A percentile compares a stretch with the other conserved stretches of the same genome.
These are phyloP conservation scores for Entamoeba nuttalli DNA, from an alignment of 208 protist genomes.

Conservation along the genomic window DNA sequence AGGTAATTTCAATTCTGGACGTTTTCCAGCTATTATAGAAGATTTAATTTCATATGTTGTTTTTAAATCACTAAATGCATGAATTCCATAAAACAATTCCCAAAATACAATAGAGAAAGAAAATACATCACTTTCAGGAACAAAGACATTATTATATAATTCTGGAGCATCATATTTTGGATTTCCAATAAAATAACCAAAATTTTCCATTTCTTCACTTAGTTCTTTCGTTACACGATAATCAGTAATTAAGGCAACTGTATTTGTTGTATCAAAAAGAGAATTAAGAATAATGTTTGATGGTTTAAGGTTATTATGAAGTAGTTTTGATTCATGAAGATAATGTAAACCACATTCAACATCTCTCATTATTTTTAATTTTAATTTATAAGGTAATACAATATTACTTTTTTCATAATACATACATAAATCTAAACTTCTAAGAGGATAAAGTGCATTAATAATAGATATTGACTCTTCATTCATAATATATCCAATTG, in stretches of 20 bases:
- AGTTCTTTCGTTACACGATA: neutral
- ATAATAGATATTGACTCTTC: neutral
- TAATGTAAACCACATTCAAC: neutral
- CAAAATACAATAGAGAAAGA: neutral
- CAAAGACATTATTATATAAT: neutral
- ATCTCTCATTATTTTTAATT: neutral
- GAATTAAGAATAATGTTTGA: neutral
- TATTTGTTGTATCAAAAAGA: neutral
- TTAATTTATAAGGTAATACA: neutral
- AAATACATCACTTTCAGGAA: neutral
- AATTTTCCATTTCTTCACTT: neutral
- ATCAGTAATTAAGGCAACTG: neutral
- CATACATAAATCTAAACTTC: neutral
- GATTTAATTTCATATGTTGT: neutral
- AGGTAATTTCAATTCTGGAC: neutral
- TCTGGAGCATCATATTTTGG: neutral
- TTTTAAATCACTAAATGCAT: neutral
- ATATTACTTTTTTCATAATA: neutral
- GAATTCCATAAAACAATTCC: neutral
- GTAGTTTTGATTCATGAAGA: neutral
- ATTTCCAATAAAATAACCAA: neutral
- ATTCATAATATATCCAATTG: neutral
- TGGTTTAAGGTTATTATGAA: neutral
- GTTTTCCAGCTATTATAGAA: neutral
- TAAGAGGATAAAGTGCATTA: neutral